phyloP scores from a whole-genome alignment of 2,329 filamentous ascomycete genomes.

The Phyllosticta citribraziliensis region DNA sequence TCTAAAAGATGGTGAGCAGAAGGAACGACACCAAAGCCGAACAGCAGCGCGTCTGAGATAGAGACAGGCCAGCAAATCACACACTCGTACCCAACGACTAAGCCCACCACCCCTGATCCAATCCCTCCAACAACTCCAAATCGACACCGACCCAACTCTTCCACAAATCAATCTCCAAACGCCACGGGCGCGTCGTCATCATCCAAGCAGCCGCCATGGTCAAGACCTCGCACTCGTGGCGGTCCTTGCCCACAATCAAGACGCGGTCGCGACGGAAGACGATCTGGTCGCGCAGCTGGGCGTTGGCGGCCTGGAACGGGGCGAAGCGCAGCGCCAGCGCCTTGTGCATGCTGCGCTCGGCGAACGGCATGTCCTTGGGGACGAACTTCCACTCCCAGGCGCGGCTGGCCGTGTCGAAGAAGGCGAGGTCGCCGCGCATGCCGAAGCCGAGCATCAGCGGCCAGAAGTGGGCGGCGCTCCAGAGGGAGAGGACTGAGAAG shows the following conservation, averaged over 20 bases:
- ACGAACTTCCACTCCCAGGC: conserved; percentile 40
- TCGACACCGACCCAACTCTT: conserved; percentile 43
- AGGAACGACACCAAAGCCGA: no score
- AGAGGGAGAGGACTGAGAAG: conserved; percentile 38
- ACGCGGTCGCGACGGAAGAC: conserved; percentile 34
- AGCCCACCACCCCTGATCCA: conserved; percentile 32
- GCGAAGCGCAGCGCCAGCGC: conserved; percentile 24
- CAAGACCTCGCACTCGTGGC: conserved; percentile 31
- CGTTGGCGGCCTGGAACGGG: conserved; percentile 22
- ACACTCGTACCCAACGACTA: not conserved
- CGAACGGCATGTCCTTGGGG: conserved; percentile 37
- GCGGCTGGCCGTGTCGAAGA: conserved; percentile 35
- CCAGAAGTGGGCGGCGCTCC: conserved; percentile 42
- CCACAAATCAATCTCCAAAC: conserved; percentile 43
- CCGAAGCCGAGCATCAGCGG: conserved; percentile 36
- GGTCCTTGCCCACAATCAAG: conserved; percentile 37
- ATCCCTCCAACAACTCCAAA: conserved; percentile 32
- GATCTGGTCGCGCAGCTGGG: conserved; percentile 14
- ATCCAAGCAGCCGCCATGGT: conserved; percentile 34
- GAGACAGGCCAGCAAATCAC: no score
- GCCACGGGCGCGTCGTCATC: conserved; percentile 41
- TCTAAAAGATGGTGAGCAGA: no score
- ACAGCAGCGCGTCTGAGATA: no score
- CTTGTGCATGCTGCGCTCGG: conserved; percentile 37
- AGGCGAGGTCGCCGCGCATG: conserved; percentile 27